Percentiles rank a stretch among this genome's conserved stretches.
Conservation (phyloP, 768 basidiomycete species). For the Hericium erinaceus region DNA sequence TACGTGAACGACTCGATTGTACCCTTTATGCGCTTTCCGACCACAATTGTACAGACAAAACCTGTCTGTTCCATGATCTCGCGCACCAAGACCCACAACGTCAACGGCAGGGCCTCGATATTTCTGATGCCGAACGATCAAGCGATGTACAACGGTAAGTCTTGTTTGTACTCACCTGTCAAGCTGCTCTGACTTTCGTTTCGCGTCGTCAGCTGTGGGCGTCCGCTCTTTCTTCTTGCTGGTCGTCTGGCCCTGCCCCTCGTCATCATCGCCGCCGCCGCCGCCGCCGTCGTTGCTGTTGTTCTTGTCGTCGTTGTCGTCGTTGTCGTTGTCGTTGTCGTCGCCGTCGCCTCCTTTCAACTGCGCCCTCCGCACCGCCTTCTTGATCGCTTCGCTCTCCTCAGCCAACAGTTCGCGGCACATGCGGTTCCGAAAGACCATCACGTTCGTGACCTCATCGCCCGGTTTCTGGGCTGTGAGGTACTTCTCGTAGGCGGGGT, state of each 20-base stretch:
- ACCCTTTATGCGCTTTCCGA: neutral
- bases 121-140: neutral
- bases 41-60: neutral
- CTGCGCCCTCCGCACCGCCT: neutral
- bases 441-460: neutral
- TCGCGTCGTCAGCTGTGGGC: neutral
- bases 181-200: neutral
- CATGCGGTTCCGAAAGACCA: neutral
- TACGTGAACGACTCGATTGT: neutral
- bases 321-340: neutral
- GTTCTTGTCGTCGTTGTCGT: neutral
- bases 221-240: no score
- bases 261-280: no score
- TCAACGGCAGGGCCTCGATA: neutral
- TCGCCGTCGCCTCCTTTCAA: neutral
- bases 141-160: neutral
- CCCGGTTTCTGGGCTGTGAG: neutral
- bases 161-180: neutral
- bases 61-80: neutral
- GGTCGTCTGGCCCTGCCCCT: no score
- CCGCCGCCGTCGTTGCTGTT: no score
- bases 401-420: neutral
- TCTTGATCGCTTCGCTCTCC: neutral
- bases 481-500: neutral
- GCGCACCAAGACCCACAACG: neutral